A percentile compares a stretch with the other conserved stretches of the same genome.
These are phyloP conservation scores for Scenedesmus sp. DNA, from an alignment of 163 green algal genomes.

Conservation along the genomic window DNA sequence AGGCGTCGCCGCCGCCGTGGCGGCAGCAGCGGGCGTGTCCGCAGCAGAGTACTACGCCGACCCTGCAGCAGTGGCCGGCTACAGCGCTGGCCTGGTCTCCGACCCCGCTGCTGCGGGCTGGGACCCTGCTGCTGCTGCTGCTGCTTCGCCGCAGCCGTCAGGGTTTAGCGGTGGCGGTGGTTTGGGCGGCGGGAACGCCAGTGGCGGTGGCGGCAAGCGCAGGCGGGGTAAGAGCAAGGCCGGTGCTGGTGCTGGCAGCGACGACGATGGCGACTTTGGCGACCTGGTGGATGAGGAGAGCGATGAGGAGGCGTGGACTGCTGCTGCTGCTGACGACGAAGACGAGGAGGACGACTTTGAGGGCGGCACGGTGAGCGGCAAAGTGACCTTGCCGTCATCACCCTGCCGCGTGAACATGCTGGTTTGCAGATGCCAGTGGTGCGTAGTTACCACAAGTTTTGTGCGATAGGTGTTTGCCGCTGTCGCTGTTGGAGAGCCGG, in stretches of 20 bases:
- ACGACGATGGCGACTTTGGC: constrained; percentile 3
- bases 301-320: neutral
- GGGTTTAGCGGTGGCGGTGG: constrained; percentile 8
- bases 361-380: neutral
- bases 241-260: constrained; percentile 24
- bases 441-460: too few species aligned
- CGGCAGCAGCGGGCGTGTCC: constrained; percentile 7
- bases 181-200: neutral
- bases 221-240: neutral
- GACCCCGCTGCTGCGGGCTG: neutral
- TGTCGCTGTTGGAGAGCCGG: too few species aligned
- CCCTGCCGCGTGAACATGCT: too few species aligned
- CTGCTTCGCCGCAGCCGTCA: neutral
- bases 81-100: neutral
- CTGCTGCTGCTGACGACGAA: constrained; percentile 25
- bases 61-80: neutral
- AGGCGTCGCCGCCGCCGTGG: constrained; percentile 37
- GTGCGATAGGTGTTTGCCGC: too few species aligned
- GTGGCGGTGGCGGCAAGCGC: neutral
- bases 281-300: neutral
- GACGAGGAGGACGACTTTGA: constrained; percentile 29
- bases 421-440: too few species aligned
- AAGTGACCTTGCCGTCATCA: too few species aligned
- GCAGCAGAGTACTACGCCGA: neutral
- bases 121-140: neutral